A percentile compares a stretch with the other conserved stretches of the same genome.
phyloP scores from a whole-genome alignment of 768 basidiomycete genomes.

The Lyophyllum semitale region DNA sequence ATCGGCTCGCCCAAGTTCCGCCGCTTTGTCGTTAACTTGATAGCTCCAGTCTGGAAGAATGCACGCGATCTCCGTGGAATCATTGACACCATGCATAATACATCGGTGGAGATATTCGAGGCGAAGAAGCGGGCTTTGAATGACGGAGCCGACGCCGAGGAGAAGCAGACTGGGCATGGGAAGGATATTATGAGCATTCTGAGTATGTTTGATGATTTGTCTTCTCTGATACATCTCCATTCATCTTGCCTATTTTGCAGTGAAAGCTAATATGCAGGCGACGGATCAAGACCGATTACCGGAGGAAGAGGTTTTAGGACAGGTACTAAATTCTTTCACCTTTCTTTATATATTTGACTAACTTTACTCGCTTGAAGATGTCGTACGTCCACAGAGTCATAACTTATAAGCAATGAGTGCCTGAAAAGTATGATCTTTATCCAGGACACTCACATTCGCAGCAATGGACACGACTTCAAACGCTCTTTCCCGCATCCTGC shows the following conservation, averaged over 20 bases:
- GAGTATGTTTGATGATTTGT: constrained; percentile 13
- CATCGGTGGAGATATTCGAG: constrained; percentile 28
- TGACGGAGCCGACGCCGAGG: constrained; percentile 26
- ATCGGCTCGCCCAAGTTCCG: constrained; percentile 32
- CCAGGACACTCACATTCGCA: constrained; percentile 32
- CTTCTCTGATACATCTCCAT: not conserved
- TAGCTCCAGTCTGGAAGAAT: constrained; percentile 22
- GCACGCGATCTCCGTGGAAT: constrained; percentile 26
- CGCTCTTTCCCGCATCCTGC: constrained; percentile 29
- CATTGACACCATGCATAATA: constrained; percentile 30
- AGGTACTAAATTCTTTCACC: constrained; percentile 17
- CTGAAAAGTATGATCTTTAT: not conserved
- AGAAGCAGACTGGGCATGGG: constrained; percentile 29
- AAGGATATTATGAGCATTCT: constrained; percentile 31
- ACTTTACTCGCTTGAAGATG: not conserved
- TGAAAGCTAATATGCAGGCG: constrained; percentile 30
- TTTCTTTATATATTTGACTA: not conserved
- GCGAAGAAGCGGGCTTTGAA: constrained; percentile 31
- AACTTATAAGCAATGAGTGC: too few relatives aligned
- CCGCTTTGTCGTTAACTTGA: constrained; percentile 27
- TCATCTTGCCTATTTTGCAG: constrained; percentile 15
- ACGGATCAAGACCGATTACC: constrained; percentile 25
- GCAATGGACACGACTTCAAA: constrained; percentile 35
- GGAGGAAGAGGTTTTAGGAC: constrained; percentile 30
- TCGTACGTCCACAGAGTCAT: not conserved